Percentiles rank a stretch among this genome's conserved stretches.
Evolutionary conservation across 768 basidiomycete species (phyloP).

Genomic region (Pleurotus giganteus): DNA sequence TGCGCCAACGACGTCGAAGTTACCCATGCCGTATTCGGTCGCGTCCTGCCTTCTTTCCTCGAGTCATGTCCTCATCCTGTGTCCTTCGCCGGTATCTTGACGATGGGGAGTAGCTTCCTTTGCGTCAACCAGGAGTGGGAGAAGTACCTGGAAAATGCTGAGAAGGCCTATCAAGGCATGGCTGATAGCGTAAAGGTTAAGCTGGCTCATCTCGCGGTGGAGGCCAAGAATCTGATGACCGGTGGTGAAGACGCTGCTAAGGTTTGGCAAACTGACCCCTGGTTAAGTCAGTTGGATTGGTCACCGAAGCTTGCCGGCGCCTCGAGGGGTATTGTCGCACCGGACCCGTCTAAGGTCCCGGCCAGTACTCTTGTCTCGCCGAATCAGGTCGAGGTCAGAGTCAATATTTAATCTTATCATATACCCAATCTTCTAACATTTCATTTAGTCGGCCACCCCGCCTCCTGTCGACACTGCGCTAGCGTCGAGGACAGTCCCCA

Average conservation of each 20-base stretch:
- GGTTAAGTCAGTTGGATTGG: slow-evolving; percentile 94
- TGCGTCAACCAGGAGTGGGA: slow-evolving; percentile 92
- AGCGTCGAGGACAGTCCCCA: slow-evolving; percentile 30
- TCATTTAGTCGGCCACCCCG: not conserved
- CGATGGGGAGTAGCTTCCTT: slow-evolving; percentile 91
- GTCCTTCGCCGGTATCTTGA: slow-evolving; percentile 85
- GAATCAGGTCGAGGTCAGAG: slow-evolving; percentile 17
- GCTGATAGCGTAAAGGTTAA: slow-evolving; percentile 76
- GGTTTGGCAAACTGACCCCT: slow-evolving; percentile 72
- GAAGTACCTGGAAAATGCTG: slow-evolving; percentile 74
- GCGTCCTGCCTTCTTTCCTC: slow-evolving; percentile 80
- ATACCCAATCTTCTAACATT: not conserved
- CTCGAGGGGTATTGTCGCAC: slow-evolving; percentile 55
- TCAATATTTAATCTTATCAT: not conserved
- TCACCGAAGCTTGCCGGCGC: slow-evolving; percentile 77
- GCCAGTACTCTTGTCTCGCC: not conserved
- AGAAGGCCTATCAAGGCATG: slow-evolving; percentile 64
- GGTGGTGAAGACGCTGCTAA: slow-evolving; percentile 24
- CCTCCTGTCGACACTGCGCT: not conserved
- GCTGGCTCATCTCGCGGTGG: slow-evolving; percentile 64
- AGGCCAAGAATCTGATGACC: slow-evolving; percentile 60
- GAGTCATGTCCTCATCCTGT: slow-evolving; percentile 87
- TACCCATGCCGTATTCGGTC: slow-evolving; percentile 78
- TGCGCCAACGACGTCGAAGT: slow-evolving; percentile 83
- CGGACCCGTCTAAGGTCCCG: slow-evolving; percentile 1